Base-by-base conservation (phyloP, 345 rosid genomes). In the Schrenkiella parvula region DNA sequence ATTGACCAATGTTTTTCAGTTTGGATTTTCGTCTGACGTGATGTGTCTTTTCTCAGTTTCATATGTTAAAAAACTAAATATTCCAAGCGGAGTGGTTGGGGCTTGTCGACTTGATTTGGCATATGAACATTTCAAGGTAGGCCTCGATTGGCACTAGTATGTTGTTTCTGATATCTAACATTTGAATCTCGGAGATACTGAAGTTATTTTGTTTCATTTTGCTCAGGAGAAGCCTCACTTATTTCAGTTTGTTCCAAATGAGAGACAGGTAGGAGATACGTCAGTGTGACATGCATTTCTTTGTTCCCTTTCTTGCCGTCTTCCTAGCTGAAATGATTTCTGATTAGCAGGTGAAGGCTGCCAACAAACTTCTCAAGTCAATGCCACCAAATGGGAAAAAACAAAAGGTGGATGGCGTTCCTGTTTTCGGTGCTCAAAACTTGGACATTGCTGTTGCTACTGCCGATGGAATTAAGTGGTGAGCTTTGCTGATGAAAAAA, bases 21-120 rank as follows among this genome's bases (percentile, higher is more conserved):
- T 77, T 28, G 42, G 51, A 68, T 43, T 5, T 37, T 58, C 12
- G 10, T 15, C 46, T 75, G 50, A 77, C 56, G 21, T 61, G 37
- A 38, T 81, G 23, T 58, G 13, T 37, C 51, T 71, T 72, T 67
- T 65, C 62, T 47, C 76, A 95, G 99, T 88, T 82, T 61, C 91
- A 7, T 95, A 91, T 68, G 96, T 91, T 54, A 89, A 88, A 62
- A 87, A 84, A 66, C 84, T 91, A 56, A 89, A 95, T 71, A 91
- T 91, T 80, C 99, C 97, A 7, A 95, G 89, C 23, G 98, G 98
- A 5, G 91, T 91, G 52, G 99, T 91, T 66, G 99, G 97, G 41
- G 89, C 99, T 76, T 95, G 97, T 82, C 92, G 90, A 10, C 95
- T 95, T 80, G 99, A 91, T 83, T 82, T 89, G 79, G 97, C 99